Conservation (phyloP, 768 basidiomycete species). For the Daedalea quercina region DNA sequence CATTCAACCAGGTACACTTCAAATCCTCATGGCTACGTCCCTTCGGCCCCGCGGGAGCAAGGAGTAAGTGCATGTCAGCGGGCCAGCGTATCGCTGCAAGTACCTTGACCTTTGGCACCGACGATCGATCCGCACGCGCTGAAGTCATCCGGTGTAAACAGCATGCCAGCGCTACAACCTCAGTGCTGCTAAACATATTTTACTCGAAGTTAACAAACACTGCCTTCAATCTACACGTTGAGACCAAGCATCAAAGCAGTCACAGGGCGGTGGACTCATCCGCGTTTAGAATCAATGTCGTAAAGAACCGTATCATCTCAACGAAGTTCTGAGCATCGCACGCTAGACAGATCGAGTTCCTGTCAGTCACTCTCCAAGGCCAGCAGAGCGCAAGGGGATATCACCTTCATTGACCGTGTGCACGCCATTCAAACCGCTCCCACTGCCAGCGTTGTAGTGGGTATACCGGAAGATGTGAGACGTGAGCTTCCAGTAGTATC, state of each 20-base stretch:
- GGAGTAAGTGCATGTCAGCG: too few species aligned
- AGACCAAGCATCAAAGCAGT: background rate
- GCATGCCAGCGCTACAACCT: too few species aligned
- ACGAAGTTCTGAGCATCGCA: conserved; percentile 29
- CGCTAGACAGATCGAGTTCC: conserved; percentile 12
- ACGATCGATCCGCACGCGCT: too few species aligned
- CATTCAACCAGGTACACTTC: too few species aligned
- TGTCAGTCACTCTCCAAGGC: background rate
- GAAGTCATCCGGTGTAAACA: too few species aligned
- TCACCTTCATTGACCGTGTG: conserved; percentile 27
- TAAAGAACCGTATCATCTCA: conserved; percentile 38
- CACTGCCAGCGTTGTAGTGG: conserved; percentile 18
- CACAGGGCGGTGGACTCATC: conserved; percentile 27
- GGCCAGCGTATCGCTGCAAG: too few species aligned
- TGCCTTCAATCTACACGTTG: too few species aligned
- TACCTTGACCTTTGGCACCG: too few species aligned
- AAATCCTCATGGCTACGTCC: too few species aligned
- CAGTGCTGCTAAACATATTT: too few species aligned
- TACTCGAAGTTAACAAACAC: too few species aligned
- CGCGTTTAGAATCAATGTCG: conserved; percentile 36
- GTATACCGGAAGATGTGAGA: conserved; percentile 40
- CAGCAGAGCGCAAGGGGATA: background rate
- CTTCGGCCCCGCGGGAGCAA: too few species aligned
- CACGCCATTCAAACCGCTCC: conserved; percentile 14
- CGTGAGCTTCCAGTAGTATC: conserved; percentile 39